phyloP scores from a whole-genome alignment of 2,329 filamentous ascomycete genomes.

The Colletotrichum sp. region DNA sequence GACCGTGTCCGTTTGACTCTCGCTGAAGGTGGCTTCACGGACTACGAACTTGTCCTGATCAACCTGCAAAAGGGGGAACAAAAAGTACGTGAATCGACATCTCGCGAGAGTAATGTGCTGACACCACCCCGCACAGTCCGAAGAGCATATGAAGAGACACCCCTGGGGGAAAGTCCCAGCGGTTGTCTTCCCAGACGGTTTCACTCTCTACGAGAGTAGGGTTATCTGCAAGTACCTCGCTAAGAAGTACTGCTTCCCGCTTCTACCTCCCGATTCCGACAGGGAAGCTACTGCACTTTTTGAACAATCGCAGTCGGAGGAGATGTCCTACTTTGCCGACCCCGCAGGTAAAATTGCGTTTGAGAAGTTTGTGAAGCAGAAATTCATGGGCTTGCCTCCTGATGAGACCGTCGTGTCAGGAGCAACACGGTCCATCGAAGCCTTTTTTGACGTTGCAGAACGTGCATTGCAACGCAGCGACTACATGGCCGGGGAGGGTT shows the following conservation, averaged over 20 bases:
- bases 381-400: conserved; percentile 44
- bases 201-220: conserved; percentile 51
- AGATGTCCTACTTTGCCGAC: conserved; percentile 48
- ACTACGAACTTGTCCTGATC: conserved; percentile 43
- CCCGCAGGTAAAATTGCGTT: conserved; percentile 47
- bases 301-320: conserved; percentile 46
- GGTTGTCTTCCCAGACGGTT: conserved; percentile 42
- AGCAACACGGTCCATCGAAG: conserved; percentile 40
- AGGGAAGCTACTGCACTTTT: conserved; percentile 45
- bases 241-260: conserved; percentile 48
- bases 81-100: conserved; percentile 34
- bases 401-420: conserved; percentile 44
- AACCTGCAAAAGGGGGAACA: conserved; percentile 45
- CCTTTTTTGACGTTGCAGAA: conserved; percentile 49
- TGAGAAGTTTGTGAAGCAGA: conserved; percentile 49
- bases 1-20: conserved; percentile 47
- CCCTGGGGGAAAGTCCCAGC: conserved; percentile 47
- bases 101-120: conserved; percentile 24
- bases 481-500: conserved; percentile 50
- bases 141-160: conserved; percentile 41
- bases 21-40: conserved; percentile 46
- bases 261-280: conserved; percentile 43
- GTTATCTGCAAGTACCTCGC: conserved; percentile 52
- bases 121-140: conserved; percentile 33
- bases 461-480: conserved; percentile 38